Evolutionary conservation across 495 filamentous ascomycete genomes (phyloP).

Genomic region (Penicillium dipodomyicola): DNA sequence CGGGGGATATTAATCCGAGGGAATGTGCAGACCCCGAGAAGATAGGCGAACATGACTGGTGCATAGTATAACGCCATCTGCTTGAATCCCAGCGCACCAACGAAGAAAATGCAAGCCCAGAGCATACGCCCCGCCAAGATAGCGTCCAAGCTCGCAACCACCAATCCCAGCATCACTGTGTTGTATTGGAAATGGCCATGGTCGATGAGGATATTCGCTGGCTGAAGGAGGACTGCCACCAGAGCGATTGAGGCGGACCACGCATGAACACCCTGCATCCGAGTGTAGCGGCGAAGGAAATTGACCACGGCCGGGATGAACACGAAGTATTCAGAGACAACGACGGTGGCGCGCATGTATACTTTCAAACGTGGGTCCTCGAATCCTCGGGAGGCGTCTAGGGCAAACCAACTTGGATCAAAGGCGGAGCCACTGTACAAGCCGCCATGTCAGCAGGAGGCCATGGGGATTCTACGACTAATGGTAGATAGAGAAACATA

Average conservation of each 20-base stretch:
- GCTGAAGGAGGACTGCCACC: constrained; percentile 87
- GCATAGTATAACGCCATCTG: constrained; percentile 99
- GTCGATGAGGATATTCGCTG: constrained; percentile 86
- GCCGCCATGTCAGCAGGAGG: constrained; percentile 7
- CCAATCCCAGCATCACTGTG: constrained; percentile 92
- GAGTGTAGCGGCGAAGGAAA: constrained; percentile 75
- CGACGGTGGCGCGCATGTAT: constrained; percentile 89
- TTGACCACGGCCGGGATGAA: constrained; percentile 84
- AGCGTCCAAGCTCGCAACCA: constrained; percentile 81
- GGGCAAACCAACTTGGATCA: constrained; percentile 83
- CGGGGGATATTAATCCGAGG: constrained; percentile 67
- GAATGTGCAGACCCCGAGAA: constrained; percentile 79
- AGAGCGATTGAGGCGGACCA: constrained; percentile 85
- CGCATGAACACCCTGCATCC: constrained; percentile 63
- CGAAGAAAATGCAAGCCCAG: constrained; percentile 91
- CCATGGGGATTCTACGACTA: constrained; percentile 7
- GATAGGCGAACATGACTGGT: constrained; percentile 85
- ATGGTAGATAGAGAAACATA: constrained; percentile 28
- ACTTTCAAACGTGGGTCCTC: constrained; percentile 80
- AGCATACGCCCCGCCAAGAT: constrained; percentile 79
- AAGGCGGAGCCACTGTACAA: constrained; percentile 64
- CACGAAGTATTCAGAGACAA: constrained; percentile 83
- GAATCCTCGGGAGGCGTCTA: constrained; percentile 75
- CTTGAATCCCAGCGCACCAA: constrained; percentile 90
- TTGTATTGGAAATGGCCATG: constrained; percentile 99